Conservation (phyloP, 2,329 filamentous ascomycete genomes). For the Pyricularia grisea region DNA sequence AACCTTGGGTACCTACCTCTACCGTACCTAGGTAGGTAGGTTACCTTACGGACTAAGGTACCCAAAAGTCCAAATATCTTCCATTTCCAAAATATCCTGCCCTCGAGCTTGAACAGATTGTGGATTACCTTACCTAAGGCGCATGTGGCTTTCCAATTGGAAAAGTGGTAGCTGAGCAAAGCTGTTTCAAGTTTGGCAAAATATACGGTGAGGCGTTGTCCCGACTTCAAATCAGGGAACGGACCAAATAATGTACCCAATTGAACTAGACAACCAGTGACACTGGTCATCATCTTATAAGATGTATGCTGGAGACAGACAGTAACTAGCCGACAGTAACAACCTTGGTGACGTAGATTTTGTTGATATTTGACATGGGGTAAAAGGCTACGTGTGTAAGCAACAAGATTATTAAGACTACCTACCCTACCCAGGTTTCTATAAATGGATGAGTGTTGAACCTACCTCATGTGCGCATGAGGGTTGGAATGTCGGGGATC, state of each 20-base stretch:
- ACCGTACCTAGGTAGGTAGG: too few relatives aligned
- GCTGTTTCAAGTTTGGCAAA: background rate
- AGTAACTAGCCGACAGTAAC: background rate
- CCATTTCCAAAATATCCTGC: background rate
- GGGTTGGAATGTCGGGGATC: background rate
- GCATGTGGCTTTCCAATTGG: background rate
- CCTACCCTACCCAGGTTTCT: background rate
- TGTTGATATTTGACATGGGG: background rate
- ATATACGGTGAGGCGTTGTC: background rate
- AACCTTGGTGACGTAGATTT: background rate
- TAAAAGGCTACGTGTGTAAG: background rate
- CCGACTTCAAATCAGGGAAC: background rate
- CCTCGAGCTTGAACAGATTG: background rate
- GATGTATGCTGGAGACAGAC: background rate
- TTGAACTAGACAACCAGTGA: background rate
- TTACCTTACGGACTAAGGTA: too few relatives aligned
- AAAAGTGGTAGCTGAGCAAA: background rate
- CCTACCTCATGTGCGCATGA: background rate
- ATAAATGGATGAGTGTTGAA: background rate
- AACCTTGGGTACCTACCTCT: too few relatives aligned
- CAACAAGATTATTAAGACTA: background rate
- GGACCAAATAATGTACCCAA: background rate
- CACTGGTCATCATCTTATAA: background rate
- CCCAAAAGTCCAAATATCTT: background rate
- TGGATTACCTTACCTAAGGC: too few relatives aligned